A percentile compares a stretch with the other conserved stretches of the same genome.
phyloP scores from a whole-genome alignment of 345 rosid species.

The Citrus mangshanensis region DNA sequence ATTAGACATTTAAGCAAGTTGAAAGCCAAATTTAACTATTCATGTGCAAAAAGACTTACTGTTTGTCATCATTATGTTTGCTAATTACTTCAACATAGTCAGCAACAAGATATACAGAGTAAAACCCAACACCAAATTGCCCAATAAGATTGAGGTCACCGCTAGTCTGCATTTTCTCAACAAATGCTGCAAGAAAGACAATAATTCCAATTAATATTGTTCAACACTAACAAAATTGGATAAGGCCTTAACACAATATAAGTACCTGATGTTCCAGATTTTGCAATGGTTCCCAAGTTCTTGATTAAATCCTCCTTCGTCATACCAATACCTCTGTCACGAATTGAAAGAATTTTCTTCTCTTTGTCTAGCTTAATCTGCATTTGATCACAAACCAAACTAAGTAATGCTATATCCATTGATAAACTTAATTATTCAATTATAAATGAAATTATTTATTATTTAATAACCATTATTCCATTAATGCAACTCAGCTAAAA shows the following conservation, averaged over 20 bases:
- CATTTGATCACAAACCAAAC: background rate
- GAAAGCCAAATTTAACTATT: background rate
- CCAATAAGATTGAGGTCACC: constrained; percentile 98
- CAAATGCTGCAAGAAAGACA: constrained; percentile 59
- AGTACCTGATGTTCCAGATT: constrained; percentile 98
- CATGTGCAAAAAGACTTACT: constrained; percentile 41
- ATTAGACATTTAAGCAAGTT: constrained; percentile 2
- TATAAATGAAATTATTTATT: background rate
- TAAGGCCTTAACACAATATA: background rate
- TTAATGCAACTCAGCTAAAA: background rate
- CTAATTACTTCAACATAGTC: constrained; percentile 96
- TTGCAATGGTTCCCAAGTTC: constrained; percentile 97
- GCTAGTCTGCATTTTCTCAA: constrained; percentile 95
- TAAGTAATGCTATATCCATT: background rate
- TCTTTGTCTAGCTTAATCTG: constrained; percentile 96
- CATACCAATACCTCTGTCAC: constrained; percentile 98
- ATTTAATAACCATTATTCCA: background rate
- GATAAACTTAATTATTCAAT: background rate
- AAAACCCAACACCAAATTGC: constrained; percentile 98
- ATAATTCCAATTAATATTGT: constrained; percentile 3
- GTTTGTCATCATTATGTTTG: constrained; percentile 93
- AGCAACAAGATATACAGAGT: constrained; percentile 95
- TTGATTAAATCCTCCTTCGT: constrained; percentile 95
- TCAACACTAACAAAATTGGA: background rate
- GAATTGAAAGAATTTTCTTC: constrained; percentile 76